A percentile compares a stretch with the other conserved stretches of the same genome.
Conservation (phyloP, 2,329 filamentous ascomycete genomes). For the Botrytis hyacinthi region DNA sequence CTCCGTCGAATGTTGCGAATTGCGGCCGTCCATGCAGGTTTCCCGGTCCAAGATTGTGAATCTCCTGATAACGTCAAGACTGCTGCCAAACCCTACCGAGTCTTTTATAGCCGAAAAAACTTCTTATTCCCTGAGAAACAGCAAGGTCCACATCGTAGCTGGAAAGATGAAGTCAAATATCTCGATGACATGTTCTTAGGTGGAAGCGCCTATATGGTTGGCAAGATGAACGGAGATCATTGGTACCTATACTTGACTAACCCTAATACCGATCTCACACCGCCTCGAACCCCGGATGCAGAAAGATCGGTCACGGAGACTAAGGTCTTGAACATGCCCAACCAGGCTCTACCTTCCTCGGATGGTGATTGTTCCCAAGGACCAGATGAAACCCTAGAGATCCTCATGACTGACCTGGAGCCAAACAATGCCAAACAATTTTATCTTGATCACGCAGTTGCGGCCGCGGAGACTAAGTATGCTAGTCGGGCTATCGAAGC, state of each 20-base stretch:
- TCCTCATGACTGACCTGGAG: conserved; percentile 71
- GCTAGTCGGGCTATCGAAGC: conserved; percentile 64
- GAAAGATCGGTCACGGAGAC: conserved; percentile 43
- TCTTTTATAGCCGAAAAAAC: conserved; percentile 99
- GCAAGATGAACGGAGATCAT: conserved; percentile 99
- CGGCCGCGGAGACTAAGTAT: conserved; percentile 80
- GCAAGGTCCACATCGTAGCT: conserved; percentile 91
- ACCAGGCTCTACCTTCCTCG: conserved; percentile 36
- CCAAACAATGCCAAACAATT: conserved; percentile 68
- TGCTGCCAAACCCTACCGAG: conserved; percentile 85
- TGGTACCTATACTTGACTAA: conserved; percentile 98
- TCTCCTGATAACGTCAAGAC: conserved; percentile 65
- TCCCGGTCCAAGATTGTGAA: conserved; percentile 72
- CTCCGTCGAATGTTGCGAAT: conserved; percentile 90
- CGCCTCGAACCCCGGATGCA: conserved; percentile 70
- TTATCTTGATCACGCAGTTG: conserved; percentile 79
- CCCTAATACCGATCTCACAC: conserved; percentile 75
- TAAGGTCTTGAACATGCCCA: conserved; percentile 38
- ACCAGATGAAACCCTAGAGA: conserved; percentile 72
- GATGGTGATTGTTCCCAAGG: conserved; percentile 32
- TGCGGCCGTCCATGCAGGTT: conserved; percentile 83
- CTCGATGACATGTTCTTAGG: conserved; percentile 88
- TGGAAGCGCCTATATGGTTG: conserved; percentile 98
- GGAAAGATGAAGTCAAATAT: conserved; percentile 92
- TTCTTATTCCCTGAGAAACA: conserved; percentile 95